These are phyloP conservation scores for Metschnikowia lochheadii DNA, from an alignment of 805 yeast genomes.

Conservation along the genomic window DNA sequence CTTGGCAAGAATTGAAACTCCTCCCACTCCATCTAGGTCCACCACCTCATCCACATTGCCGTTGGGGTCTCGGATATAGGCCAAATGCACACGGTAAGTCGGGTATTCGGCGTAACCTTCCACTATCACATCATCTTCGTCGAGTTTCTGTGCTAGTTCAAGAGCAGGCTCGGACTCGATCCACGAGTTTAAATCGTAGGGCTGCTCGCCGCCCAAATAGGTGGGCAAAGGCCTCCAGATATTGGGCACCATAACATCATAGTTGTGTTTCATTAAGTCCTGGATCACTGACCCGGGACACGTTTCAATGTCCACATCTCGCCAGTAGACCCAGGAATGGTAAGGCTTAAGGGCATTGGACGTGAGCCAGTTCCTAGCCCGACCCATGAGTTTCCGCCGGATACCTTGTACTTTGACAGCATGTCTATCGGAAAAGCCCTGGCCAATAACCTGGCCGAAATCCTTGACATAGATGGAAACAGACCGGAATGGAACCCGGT, in stretches of 20 bases:
- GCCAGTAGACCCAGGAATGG: slow-evolving; percentile 90
- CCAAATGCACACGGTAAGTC: slow-evolving; percentile 80
- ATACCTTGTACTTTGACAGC: slow-evolving; percentile 84
- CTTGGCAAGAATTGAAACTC: slow-evolving; percentile 74
- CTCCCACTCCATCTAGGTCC: slow-evolving; percentile 82
- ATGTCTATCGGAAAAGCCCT: slow-evolving; percentile 79
- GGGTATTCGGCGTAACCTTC: slow-evolving; percentile 88
- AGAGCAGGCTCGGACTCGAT: slow-evolving; percentile 78
- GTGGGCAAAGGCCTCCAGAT: slow-evolving; percentile 97
- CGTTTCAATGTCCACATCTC: slow-evolving; percentile 83
- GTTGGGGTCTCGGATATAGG: slow-evolving; percentile 57
- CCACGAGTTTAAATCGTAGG: slow-evolving; percentile 97
- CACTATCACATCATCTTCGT: slow-evolving; percentile 81
- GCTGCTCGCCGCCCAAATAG: slow-evolving; percentile 85
- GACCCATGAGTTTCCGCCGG: slow-evolving; percentile 78
- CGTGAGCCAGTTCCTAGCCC: slow-evolving; percentile 82
- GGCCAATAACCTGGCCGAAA: slow-evolving; percentile 81
- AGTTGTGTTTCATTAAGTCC: slow-evolving; percentile 63
- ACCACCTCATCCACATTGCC: slow-evolving; percentile 64
- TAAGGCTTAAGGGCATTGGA: slow-evolving; percentile 72
- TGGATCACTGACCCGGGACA: slow-evolving; percentile 74
- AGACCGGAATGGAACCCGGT: slow-evolving; percentile 67
- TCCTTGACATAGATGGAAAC: slow-evolving; percentile 78
- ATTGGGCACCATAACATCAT: slow-evolving; percentile 77
- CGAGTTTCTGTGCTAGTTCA: slow-evolving; percentile 57